phyloP scores from a whole-genome alignment of 495 filamentous ascomycete species.

The Aspergillus sclerotioniger region DNA sequence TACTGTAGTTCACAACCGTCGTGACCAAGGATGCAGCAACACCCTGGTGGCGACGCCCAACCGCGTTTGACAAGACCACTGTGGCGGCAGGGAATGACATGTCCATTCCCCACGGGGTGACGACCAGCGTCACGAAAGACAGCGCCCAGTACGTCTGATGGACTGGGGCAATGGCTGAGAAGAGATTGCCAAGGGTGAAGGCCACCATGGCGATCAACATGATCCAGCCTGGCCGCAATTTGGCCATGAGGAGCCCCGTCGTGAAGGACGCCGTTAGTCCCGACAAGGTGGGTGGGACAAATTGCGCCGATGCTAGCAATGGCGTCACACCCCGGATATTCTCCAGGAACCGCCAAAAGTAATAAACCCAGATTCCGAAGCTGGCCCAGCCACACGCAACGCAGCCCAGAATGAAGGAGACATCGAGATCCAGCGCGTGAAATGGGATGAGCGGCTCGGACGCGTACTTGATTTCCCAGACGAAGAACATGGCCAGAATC shows the following conservation, averaged over 20 bases:
- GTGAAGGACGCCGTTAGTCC: slow-evolving; percentile 41
- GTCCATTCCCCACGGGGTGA: slow-evolving; percentile 56
- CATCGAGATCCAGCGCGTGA: slow-evolving; percentile 34
- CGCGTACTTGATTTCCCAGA: slow-evolving; percentile 36
- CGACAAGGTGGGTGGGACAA: slow-evolving; percentile 33
- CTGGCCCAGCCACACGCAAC: slow-evolving; percentile 48
- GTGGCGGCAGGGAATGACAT: slow-evolving; percentile 41
- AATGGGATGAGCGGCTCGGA: slow-evolving; percentile 46
- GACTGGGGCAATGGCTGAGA: slow-evolving; percentile 36
- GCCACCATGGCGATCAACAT: slow-evolving; percentile 48
- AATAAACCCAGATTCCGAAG: slow-evolving; percentile 51
- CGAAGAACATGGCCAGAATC: slow-evolving; percentile 38
- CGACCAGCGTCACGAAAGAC: slow-evolving; percentile 43
- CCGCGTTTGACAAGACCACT: slow-evolving; percentile 34
- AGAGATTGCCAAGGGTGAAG: slow-evolving; percentile 39
- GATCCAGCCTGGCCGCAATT: slow-evolving; percentile 39
- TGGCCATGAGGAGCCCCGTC: slow-evolving; percentile 42
- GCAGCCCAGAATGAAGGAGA: slow-evolving; percentile 45
- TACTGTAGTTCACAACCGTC: slow-evolving; percentile 65
- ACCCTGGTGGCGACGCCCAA: slow-evolving; percentile 41
- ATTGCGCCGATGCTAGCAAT: slow-evolving; percentile 37
- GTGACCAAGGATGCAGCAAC: slow-evolving; percentile 59
- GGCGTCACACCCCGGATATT: slow-evolving; percentile 31
- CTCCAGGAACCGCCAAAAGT: slow-evolving; percentile 42
- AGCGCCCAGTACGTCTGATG: slow-evolving; percentile 45